Conservation (phyloP, 768 basidiomycete species). For the Kockovaella imperatae region DNA sequence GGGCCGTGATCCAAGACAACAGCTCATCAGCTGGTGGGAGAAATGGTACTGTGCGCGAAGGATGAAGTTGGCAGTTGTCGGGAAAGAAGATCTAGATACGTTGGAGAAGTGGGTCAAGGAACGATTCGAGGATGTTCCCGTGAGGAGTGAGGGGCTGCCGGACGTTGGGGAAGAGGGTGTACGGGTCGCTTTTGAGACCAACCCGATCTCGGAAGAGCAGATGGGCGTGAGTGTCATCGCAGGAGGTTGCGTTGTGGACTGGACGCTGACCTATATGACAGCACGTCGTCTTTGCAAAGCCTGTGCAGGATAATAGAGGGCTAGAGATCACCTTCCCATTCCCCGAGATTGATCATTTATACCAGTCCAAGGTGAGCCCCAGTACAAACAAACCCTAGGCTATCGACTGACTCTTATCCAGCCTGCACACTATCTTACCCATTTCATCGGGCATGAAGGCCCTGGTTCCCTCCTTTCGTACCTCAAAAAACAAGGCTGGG, state of each 20-base stretch:
- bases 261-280: slow-evolving; percentile 30
- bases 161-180: slow-evolving; percentile 29
- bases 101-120: slow-evolving; percentile 41
- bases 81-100: slow-evolving; percentile 42
- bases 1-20: slow-evolving; percentile 45
- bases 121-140: slow-evolving; percentile 36
- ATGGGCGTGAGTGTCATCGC: slow-evolving; percentile 30
- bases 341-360: slow-evolving; percentile 44
- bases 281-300: slow-evolving; percentile 57
- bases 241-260: background rate
- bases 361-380: slow-evolving; percentile 53
- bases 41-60: slow-evolving; percentile 46
- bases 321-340: slow-evolving; percentile 64
- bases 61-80: slow-evolving; percentile 55
- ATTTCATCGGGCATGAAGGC: slow-evolving; percentile 66
- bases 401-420: slow-evolving; percentile 9
- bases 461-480: slow-evolving; percentile 84
- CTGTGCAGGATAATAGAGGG: slow-evolving; percentile 76
- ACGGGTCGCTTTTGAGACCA: slow-evolving; percentile 29
- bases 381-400: background rate
- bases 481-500: slow-evolving; percentile 82
- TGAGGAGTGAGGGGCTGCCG: slow-evolving; percentile 25
- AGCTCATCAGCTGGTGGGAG: slow-evolving; percentile 48
- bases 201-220: slow-evolving; percentile 31
- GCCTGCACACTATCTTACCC: slow-evolving; percentile 69